phyloP scores from a whole-genome alignment of 805 yeast species.

The Candida ortonii region DNA sequence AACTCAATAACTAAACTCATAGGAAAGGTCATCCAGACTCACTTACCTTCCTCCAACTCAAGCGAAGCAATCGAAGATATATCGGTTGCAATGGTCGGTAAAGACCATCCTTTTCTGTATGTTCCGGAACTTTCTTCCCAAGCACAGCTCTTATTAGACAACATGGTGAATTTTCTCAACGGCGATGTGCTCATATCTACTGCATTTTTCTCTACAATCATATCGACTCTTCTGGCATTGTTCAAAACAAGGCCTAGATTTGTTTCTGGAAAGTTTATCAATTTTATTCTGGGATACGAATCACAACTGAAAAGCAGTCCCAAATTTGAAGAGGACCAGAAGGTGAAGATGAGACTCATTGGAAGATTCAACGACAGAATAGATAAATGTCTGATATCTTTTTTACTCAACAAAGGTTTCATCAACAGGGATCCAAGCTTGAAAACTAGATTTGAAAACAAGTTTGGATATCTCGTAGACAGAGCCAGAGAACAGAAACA shows the following conservation, averaged over 20 bases:
- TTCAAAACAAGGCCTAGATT: conserved; percentile 65
- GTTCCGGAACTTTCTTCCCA: conserved; percentile 57
- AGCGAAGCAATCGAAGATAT: conserved; percentile 31
- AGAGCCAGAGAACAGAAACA: conserved; percentile 28
- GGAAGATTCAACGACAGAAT: conserved; percentile 36
- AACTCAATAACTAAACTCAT: conserved; percentile 74
- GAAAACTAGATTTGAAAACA: conserved; percentile 33
- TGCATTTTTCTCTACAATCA: conserved; percentile 61
- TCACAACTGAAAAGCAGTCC: conserved; percentile 54
- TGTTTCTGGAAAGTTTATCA: conserved; percentile 51
- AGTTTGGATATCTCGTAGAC: conserved; percentile 31
- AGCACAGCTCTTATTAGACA: conserved; percentile 65
- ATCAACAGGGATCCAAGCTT: conserved; percentile 31
- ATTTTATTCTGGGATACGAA: conserved; percentile 59
- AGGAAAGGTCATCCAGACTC: conserved; percentile 54
- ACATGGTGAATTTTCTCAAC: conserved; percentile 53
- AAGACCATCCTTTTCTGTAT: conserved; percentile 65
- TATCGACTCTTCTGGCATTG: conserved; percentile 61
- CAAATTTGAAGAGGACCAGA: conserved; percentile 37
- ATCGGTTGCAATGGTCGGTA: conserved; percentile 48
- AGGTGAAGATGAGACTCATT: conserved; percentile 29
- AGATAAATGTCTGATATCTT: conserved; percentile 32
- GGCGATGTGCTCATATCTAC: conserved; percentile 55
- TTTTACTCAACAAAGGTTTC: conserved; percentile 33
- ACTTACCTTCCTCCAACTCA: conserved; percentile 34